A percentile compares a stretch with the other conserved stretches of the same genome.
These are phyloP conservation scores for Trichoderma sp. DNA, from an alignment of 2,329 filamentous ascomycete genomes.

Conservation along the genomic window DNA sequence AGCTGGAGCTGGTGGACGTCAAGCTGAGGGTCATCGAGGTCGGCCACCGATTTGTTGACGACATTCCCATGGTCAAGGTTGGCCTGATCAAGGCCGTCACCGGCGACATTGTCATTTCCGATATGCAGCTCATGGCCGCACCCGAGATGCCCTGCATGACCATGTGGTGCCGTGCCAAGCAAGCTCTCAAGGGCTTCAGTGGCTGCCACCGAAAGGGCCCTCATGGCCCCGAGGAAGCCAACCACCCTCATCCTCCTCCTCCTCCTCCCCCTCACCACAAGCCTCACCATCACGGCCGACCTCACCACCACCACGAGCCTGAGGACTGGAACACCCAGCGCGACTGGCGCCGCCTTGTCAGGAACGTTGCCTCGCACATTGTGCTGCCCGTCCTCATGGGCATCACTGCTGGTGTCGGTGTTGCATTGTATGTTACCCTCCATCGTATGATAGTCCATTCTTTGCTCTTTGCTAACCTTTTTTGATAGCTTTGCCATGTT, in stretches of 20 bases:
- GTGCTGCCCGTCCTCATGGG: slow-evolving; percentile 71
- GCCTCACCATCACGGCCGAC: slow-evolving; percentile 34
- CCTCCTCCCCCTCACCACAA: slow-evolving; percentile 33
- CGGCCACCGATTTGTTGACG: slow-evolving; percentile 57
- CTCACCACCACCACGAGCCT: slow-evolving; percentile 6
- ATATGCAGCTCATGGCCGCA: slow-evolving; percentile 46
- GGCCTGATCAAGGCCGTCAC: slow-evolving; percentile 63
- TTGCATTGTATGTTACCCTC: slow-evolving; percentile 59
- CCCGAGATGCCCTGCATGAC: slow-evolving; percentile 45
- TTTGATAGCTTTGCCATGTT: slow-evolving; percentile 62
- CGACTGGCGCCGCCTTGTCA: slow-evolving; percentile 46
- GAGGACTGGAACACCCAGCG: slow-evolving; percentile 31
- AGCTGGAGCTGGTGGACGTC: slow-evolving; percentile 57
- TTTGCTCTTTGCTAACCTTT: slow-evolving; percentile 36
- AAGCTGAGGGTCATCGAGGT: slow-evolving; percentile 65
- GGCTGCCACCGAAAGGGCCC: slow-evolving; percentile 32
- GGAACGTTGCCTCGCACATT: slow-evolving; percentile 63
- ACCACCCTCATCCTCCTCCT: slow-evolving; percentile 20
- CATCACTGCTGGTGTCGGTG: slow-evolving; percentile 67
- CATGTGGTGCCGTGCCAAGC: slow-evolving; percentile 57
- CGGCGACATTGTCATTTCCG: slow-evolving; percentile 59
- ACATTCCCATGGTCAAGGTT: slow-evolving; percentile 60
- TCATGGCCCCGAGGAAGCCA: background rate
- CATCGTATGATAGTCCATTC: background rate
- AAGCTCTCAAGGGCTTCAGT: slow-evolving; percentile 36